Evolutionary conservation across 305 asterid genomes (phyloP).

Genomic region (Fraxinus floribunda): DNA sequence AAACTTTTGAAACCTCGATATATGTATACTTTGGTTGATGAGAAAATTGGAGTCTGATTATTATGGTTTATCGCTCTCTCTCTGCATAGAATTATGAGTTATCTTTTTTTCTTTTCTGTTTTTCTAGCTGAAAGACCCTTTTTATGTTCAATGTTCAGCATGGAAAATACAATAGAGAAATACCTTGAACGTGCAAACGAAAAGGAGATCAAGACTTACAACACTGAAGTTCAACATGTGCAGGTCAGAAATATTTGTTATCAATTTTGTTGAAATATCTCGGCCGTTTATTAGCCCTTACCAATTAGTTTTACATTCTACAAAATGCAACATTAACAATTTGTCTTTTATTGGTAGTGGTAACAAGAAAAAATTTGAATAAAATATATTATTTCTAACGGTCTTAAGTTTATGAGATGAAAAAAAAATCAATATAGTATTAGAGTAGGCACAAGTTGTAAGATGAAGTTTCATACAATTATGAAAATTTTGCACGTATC

Average conservation of each 20-base stretch:
- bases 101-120: neutral
- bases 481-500: neutral
- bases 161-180: conserved; percentile 36
- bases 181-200: conserved; percentile 33
- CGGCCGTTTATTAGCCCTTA: neutral
- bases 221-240: conserved; percentile 18
- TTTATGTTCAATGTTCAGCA: conserved; percentile 29
- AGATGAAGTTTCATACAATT: neutral
- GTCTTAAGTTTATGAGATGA: neutral
- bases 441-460: neutral
- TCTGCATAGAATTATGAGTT: neutral
- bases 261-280: neutral
- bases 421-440: neutral
- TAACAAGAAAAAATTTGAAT: neutral
- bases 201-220: conserved; percentile 9
- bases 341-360: neutral
- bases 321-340: neutral
- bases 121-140: neutral
- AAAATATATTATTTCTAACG: neutral
- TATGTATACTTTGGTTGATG: neutral
- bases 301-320: neutral
- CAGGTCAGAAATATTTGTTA: conserved; percentile 35
- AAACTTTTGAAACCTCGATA: neutral
- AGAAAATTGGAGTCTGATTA: neutral
- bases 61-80: neutral